Evolutionary conservation across 768 basidiomycete genomes (phyloP), one percentile per base, ranked within the genome.

Genomic region (Phylloporus sp.): DNA sequence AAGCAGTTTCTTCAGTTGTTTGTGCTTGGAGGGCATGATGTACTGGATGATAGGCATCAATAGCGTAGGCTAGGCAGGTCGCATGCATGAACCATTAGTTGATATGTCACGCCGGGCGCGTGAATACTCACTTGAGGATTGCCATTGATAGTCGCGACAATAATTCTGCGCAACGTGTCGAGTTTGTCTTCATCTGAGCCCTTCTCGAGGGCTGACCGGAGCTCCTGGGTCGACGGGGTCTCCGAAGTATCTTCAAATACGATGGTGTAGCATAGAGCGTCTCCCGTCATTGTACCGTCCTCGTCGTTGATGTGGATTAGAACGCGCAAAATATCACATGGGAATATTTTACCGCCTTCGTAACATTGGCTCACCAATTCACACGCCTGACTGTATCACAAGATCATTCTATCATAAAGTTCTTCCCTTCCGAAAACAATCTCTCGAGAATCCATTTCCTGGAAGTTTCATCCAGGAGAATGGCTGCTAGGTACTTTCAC

Each of bases 41-140:
- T 86, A 97, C 81, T 99, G 97, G 59, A 99, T 98, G 70, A 98
- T 87, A 6, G 94, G 91, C 95, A 99, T 98, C 73, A 97, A 84
- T 45, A 98, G 71, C 47, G 82, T 73, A n/a, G 93, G 91, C 93
- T 95, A 65, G 20, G 20, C 46, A 13, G 7, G 45, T 35, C 7
- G 24, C 15, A 47, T 15, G 4, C 39, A 45, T 15, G 16, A 16
- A 26, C 29, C 24, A 29, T 56, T 11, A 60, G 36, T 29, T 16
- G 9, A n/a, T 39, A 31, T 45, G 44, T 27, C 6, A 38, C 28
- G 26, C 41, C 22, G 12, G 22, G 27, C 24, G 10, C 31, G 16
- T 7, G 47, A 42, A 27, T 16, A 65, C 84, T 65, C 63, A 90
- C 95, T 76, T 95, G 90, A 56, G 86, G 78, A 70, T 91, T 93